phyloP scores from a whole-genome alignment of 768 basidiomycete genomes.

The Gelatoporia subvermispora region DNA sequence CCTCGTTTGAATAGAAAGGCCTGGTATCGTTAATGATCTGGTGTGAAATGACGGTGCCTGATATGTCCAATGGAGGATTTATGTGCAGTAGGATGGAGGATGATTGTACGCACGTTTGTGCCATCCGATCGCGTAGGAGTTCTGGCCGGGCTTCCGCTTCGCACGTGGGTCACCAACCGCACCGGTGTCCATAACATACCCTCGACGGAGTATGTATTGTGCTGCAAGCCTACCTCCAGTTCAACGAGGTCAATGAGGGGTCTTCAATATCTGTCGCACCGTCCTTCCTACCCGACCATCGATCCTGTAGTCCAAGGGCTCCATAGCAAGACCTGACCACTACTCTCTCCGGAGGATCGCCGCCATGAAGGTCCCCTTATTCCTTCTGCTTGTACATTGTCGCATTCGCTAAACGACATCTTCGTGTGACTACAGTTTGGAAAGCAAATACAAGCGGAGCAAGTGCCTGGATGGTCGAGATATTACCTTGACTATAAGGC shows the following conservation, averaged over 20 bases:
- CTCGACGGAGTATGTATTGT: too few relatives aligned
- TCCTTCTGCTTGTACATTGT: background rate
- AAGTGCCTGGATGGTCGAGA: conserved; percentile 93
- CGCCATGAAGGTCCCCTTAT: conserved; percentile 27
- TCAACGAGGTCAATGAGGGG: too few relatives aligned
- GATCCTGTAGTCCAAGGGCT: too few relatives aligned
- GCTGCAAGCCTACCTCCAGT: too few relatives aligned
- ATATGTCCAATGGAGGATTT: background rate
- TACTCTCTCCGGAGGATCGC: background rate
- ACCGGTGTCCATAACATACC: background rate
- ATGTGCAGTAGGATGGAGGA: too few relatives aligned
- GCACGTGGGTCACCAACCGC: conserved; percentile 16
- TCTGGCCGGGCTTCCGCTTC: conserved; percentile 2
- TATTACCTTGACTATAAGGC: conserved; percentile 99
- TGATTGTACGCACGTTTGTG: conserved; percentile 17
- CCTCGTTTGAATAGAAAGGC: conserved; percentile 43
- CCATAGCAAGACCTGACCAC: too few relatives aligned
- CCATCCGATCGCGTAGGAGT: conserved; percentile 10
- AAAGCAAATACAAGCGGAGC: conserved; percentile 93
- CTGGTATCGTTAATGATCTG: conserved; percentile 7
- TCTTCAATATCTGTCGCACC: too few relatives aligned
- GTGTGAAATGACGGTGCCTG: background rate
- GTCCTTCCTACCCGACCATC: too few relatives aligned
- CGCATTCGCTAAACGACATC: background rate
- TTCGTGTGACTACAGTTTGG: conserved; percentile 65